Conservation (phyloP, 768 basidiomycete species). For the Boletus fagicola region DNA sequence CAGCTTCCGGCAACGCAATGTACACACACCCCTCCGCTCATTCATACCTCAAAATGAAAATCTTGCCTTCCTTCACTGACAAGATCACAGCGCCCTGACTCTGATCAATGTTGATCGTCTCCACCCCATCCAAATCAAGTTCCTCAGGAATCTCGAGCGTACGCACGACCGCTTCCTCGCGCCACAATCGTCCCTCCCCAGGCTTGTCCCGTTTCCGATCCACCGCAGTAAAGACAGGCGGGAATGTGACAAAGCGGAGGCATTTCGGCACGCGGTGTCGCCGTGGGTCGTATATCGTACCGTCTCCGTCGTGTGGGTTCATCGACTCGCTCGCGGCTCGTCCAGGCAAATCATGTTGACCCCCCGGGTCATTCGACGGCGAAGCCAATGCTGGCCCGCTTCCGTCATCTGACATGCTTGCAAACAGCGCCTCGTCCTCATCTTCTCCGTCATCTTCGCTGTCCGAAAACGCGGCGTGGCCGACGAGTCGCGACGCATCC, state of each 20-base stretch:
- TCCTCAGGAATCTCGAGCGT: constrained; percentile 66
- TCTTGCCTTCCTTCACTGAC: constrained; percentile 63
- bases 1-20: neutral
- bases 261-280: constrained; percentile 43
- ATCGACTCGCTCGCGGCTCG: constrained; percentile 7
- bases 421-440: constrained; percentile 16
- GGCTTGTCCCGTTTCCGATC: constrained; percentile 18
- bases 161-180: constrained; percentile 47
- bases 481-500: constrained; percentile 29
- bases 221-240: constrained; percentile 39
- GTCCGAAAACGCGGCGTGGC: constrained; percentile 27
- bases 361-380: constrained; percentile 1
- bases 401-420: constrained; percentile 11
- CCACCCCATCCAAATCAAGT: constrained; percentile 60
- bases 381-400: neutral
- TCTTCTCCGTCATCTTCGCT: constrained; percentile 30
- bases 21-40: constrained; percentile 17
- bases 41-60: constrained; percentile 71
- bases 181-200: constrained; percentile 19
- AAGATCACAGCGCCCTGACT: constrained; percentile 70
- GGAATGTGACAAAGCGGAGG: constrained; percentile 70
- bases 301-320: constrained; percentile 19
- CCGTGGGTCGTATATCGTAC: constrained; percentile 24
- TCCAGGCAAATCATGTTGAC: neutral
- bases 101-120: constrained; percentile 79